phyloP scores from a whole-genome alignment of 345 rosid genomes.

The Aquilaria malaccensis region DNA sequence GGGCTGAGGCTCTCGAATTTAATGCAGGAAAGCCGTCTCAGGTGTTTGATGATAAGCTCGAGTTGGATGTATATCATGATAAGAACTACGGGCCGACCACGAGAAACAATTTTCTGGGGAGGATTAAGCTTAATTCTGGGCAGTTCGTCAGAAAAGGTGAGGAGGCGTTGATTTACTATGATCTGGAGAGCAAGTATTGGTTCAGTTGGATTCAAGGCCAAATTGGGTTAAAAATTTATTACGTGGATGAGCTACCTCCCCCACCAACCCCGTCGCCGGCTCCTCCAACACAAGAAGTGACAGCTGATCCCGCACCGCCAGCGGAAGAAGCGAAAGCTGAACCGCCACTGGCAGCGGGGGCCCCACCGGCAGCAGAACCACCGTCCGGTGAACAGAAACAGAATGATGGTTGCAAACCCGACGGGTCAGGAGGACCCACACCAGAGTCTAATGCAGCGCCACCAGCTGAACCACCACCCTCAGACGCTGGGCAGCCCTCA shows the following conservation, averaged over 20 bases:
- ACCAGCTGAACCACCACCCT: background rate
- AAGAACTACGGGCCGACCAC: conserved; percentile 60
- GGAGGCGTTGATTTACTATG: conserved; percentile 74
- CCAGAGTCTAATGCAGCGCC: conserved; percentile 11
- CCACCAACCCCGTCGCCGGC: conserved; percentile 21
- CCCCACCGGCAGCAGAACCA: no score
- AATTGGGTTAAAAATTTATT: conserved; percentile 68
- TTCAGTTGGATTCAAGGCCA: conserved; percentile 64
- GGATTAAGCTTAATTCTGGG: conserved; percentile 47
- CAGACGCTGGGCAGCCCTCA: conserved; percentile 3
- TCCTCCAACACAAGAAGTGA: conserved; percentile 18
- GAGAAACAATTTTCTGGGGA: conserved; percentile 60
- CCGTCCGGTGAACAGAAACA: no score
- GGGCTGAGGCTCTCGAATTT: conserved; percentile 77
- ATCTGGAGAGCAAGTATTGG: conserved; percentile 52
- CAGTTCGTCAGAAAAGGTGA: conserved; percentile 86
- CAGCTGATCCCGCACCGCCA: conserved; percentile 7
- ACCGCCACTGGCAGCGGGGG: conserved; percentile 18
- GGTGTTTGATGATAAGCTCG: conserved; percentile 56
- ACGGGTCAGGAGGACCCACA: conserved; percentile 9
- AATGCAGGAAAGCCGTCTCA: conserved; percentile 47
- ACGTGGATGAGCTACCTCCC: conserved; percentile 35
- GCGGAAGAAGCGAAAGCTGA: conserved; percentile 19
- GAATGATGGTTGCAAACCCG: background rate
- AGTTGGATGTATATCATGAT: conserved; percentile 69